Evolutionary conservation across 2,329 filamentous ascomycete genomes (phyloP).

Genomic region (Fusarium pseudonygamai): DNA sequence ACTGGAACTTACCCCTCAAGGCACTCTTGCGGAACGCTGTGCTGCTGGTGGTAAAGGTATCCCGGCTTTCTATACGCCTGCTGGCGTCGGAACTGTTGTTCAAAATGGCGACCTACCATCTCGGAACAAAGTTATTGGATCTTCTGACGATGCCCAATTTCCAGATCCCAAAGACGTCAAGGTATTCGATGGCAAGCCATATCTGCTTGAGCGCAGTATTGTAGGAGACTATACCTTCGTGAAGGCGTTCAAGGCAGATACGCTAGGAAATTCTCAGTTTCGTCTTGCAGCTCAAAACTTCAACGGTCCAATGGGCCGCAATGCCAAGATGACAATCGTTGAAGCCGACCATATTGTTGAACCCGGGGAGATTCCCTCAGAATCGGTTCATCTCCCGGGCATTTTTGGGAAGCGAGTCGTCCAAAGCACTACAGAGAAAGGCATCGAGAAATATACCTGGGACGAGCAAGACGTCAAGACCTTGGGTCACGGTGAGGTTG

Average conservation of each 20-base stretch:
- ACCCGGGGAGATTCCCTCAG: slow-evolving; percentile 84
- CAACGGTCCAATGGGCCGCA: slow-evolving; percentile 93
- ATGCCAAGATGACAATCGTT: slow-evolving; percentile 89
- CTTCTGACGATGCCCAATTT: slow-evolving; percentile 73
- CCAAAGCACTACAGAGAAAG: slow-evolving; percentile 80
- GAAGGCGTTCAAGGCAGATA: slow-evolving; percentile 92
- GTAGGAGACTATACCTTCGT: slow-evolving; percentile 91
- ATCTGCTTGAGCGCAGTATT: slow-evolving; percentile 89
- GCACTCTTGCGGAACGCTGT: slow-evolving; percentile 91
- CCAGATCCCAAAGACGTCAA: slow-evolving; percentile 83
- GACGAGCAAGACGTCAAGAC: slow-evolving; percentile 70
- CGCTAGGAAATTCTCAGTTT: slow-evolving; percentile 91
- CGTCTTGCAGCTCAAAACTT: slow-evolving; percentile 89
- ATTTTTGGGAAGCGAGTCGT: slow-evolving; percentile 93
- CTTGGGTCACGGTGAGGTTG: slow-evolving; percentile 73
- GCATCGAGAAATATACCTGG: slow-evolving; percentile 86
- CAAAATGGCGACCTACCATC: slow-evolving; percentile 90
- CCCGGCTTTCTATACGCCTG: slow-evolving; percentile 93
- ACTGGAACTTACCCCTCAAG: slow-evolving; percentile 90
- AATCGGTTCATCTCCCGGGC: slow-evolving; percentile 90
- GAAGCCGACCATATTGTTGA: slow-evolving; percentile 94
- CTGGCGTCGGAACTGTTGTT: slow-evolving; percentile 86
- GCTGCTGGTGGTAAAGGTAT: slow-evolving; percentile 90
- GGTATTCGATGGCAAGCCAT: slow-evolving; percentile 89
- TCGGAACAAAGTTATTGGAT: slow-evolving; percentile 79